Percentiles rank a stretch among this genome's conserved stretches.
These are phyloP conservation scores for Puccinia horiana DNA, from an alignment of 1,284 basidiomycete genomes.

Conservation along the genomic window DNA sequence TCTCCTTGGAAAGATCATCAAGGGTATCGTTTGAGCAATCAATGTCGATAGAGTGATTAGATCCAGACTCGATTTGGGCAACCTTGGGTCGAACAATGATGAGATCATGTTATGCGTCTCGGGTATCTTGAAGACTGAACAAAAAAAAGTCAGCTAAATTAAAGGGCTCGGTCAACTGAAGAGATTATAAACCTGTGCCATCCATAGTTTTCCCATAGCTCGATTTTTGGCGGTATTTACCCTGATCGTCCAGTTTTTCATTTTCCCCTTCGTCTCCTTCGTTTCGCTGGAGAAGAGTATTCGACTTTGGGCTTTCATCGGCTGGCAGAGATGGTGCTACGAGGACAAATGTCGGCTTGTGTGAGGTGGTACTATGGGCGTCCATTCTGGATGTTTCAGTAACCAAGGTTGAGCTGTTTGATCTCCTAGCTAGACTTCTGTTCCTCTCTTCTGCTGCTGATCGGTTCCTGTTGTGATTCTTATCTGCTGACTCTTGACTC, in stretches of 20 bases:
- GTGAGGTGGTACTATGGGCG: neutral
- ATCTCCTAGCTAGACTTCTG: neutral
- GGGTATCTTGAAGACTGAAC: constrained; percentile 83
- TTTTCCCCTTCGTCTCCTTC: neutral
- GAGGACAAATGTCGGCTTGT: neutral
- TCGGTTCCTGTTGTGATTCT: neutral
- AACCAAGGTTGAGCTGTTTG: constrained; percentile 11
- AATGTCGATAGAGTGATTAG: constrained; percentile 79
- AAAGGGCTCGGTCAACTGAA: neutral
- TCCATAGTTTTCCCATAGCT: constrained; percentile 26
- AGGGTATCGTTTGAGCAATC: constrained; percentile 75
- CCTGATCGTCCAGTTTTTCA: constrained; percentile 2
- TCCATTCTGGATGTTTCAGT: constrained; percentile 8
- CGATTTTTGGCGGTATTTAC: constrained; percentile 18
- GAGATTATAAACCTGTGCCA: constrained; percentile 19
- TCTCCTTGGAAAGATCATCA: constrained; percentile 65
- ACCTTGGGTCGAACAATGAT: constrained; percentile 80
- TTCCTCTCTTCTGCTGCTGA: no score
- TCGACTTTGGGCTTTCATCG: neutral
- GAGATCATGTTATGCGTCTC: constrained; percentile 93
- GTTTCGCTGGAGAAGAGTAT: neutral
- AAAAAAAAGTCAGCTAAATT: neutral
- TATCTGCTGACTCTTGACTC: neutral
- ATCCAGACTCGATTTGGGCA: constrained; percentile 89
- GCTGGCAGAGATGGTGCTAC: constrained; percentile 11